Evolutionary conservation across 331 rosid species (phyloP).

Genomic region (Acacia concinna): DNA sequence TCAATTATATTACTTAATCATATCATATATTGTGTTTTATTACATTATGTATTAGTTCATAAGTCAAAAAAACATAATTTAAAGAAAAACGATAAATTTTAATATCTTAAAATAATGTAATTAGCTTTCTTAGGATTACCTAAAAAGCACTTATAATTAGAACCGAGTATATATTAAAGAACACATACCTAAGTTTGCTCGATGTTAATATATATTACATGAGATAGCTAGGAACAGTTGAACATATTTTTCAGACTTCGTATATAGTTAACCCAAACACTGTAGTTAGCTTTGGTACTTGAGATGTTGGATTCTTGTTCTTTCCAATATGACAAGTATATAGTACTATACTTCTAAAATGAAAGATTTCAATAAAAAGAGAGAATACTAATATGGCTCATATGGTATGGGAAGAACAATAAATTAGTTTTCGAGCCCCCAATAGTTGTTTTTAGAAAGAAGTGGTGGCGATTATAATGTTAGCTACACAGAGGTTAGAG

Average conservation of each 20-base stretch:
- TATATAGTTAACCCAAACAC: neutral
- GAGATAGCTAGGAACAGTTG: neutral
- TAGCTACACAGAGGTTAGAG: conserved; percentile 6
- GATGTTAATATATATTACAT: neutral
- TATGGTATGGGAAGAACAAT: neutral
- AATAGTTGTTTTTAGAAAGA: too few relatives aligned
- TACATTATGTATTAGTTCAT: too few relatives aligned
- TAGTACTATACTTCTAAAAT: neutral
- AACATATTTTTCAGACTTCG: neutral
- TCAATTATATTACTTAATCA: too few relatives aligned
- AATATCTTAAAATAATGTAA: too few relatives aligned
- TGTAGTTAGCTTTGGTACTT: too few relatives aligned
- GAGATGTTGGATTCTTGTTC: neutral
- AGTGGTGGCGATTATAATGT: neutral
- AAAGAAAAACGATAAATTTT: too few relatives aligned
- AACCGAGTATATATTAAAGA: neutral
- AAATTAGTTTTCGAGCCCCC: neutral
- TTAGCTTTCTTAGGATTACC: too few relatives aligned
- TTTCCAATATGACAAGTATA: neutral
- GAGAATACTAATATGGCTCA: neutral
- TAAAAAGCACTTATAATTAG: too few relatives aligned
- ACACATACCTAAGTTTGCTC: neutral
- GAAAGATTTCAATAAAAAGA: neutral
- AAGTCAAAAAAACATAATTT: too few relatives aligned
- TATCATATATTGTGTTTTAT: too few relatives aligned